These are phyloP conservation scores for Umbelopsis isabellina DNA, from an alignment of 192 early-diverging fungal species.

Conservation along the genomic window DNA sequence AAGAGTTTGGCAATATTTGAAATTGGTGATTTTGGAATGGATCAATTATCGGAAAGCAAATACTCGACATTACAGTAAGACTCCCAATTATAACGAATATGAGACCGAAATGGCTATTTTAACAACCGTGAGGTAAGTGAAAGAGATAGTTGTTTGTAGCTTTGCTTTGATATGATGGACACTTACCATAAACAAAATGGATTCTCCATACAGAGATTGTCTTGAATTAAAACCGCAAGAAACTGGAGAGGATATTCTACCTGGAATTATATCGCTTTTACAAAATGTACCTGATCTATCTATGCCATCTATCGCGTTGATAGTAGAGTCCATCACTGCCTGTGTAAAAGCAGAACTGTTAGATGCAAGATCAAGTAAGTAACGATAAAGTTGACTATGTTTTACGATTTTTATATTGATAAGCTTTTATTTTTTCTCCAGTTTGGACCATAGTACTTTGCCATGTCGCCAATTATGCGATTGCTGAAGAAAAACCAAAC, in stretches of 20 bases:
- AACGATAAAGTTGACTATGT: background rate
- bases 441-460: slow-evolving; percentile 52
- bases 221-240: slow-evolving; percentile 44
- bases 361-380: slow-evolving; percentile 48
- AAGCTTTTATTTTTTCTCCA: too few relatives aligned
- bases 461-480: slow-evolving; percentile 47
- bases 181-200: too few relatives aligned
- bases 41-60: slow-evolving; percentile 44
- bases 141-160: too few relatives aligned
- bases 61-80: background rate
- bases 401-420: too few relatives aligned
- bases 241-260: slow-evolving; percentile 52
- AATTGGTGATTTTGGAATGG: slow-evolving; percentile 55
- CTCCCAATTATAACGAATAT: slow-evolving; percentile 17
- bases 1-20: slow-evolving; percentile 56
- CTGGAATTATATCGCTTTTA: slow-evolving; percentile 51
- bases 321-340: slow-evolving; percentile 51
- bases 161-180: too few relatives aligned
- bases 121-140: slow-evolving; percentile 46
- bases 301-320: slow-evolving; percentile 45
- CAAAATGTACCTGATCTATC: slow-evolving; percentile 46
- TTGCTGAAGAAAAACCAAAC: slow-evolving; percentile 24
- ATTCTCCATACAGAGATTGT: slow-evolving; percentile 42
- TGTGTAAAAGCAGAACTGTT: slow-evolving; percentile 47
- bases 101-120: slow-evolving; percentile 57